Base-by-base conservation (phyloP, 2,329 filamentous ascomycete species). In the Claviceps quebecensis region DNA sequence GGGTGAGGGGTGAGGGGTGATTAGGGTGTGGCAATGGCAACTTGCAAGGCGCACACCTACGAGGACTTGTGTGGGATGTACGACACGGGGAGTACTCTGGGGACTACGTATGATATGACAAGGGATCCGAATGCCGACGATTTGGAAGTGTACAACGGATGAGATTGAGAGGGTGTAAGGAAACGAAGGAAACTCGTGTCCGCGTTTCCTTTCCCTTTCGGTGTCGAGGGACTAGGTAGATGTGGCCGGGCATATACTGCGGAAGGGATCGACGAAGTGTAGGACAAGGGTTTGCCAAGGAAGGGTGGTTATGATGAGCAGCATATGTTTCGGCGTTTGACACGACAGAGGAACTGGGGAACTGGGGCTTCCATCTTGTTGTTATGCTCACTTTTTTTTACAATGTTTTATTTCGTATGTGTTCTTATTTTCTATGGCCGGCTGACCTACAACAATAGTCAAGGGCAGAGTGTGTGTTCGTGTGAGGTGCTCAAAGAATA, bases 1-100 rank as follows among this genome's bases (percentile, higher is more conserved):
- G 17, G 14, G 55, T 67, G 52, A 69, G 67, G 61, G 63, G 64
- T 9, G 65, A 60, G 41, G 63, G 29, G 29, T 34, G 29, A 4
- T 34, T 11, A 9, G 29, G 29, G 9, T 34, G 29, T 34, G 23
- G n/a, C n/a, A n/a, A n/a, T 23, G 23, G 23, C 5, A 23, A 23
- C 5, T 23, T 23, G 29, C 29, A 34, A 34, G 29, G 29, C 29
- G 29, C 29, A 9, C 29, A 34, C 3, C 11, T 9, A 34, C 3
- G 29, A 34, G 29, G 9, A 34, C n/a, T n/a, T 34, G 3, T 34
- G 29, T 34, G 29, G 29, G 9, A 4, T 34, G 29, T 4, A 34
- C 29, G 9, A 11, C 9, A 34, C 3, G 29, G 29, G 29, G 9
- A 34, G 29, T 9, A 29, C 8, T 29, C 26, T 29, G 26, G 26